Evolutionary conservation across 805 yeast genomes (phyloP).

Genomic region (Blastobotrys parvus): DNA sequence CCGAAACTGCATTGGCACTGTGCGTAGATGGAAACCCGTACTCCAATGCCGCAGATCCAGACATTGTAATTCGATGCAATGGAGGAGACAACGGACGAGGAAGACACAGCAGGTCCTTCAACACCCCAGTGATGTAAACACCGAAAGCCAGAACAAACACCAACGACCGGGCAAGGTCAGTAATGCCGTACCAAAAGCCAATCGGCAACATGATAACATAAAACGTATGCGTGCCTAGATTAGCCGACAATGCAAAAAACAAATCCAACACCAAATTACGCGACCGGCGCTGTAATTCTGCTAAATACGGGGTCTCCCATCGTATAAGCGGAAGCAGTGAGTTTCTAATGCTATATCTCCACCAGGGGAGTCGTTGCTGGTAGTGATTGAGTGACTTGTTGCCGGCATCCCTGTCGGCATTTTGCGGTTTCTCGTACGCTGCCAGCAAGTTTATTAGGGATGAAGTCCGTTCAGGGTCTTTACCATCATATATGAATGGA

Average conservation of each 20-base stretch:
- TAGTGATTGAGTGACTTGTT: slow-evolving; percentile 62
- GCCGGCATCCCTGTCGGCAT: slow-evolving; percentile 56
- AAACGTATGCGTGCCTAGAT: slow-evolving; percentile 87
- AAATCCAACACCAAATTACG: slow-evolving; percentile 50
- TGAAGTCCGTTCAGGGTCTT: slow-evolving; percentile 9
- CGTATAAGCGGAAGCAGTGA: slow-evolving; percentile 48
- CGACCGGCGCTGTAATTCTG: slow-evolving; percentile 41
- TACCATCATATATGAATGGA: slow-evolving; percentile 2
- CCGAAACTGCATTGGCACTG: slow-evolving; percentile 89
- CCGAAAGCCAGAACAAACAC: slow-evolving; percentile 59
- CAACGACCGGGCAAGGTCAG: slow-evolving; percentile 47
- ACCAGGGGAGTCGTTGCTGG: slow-evolving; percentile 45
- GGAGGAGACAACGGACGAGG: slow-evolving; percentile 96
- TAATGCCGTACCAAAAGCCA: slow-evolving; percentile 73
- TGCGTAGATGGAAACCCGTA: slow-evolving; percentile 95
- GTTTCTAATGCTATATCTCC: slow-evolving; percentile 38
- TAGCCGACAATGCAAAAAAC: slow-evolving; percentile 82
- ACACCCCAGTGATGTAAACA: slow-evolving; percentile 51
- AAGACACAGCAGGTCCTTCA: slow-evolving; percentile 78
- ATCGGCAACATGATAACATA: slow-evolving; percentile 83
- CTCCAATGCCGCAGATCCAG: slow-evolving; percentile 84
- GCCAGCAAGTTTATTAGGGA: slow-evolving; percentile 16
- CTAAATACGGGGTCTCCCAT: slow-evolving; percentile 55
- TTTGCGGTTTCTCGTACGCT: slow-evolving; percentile 20
- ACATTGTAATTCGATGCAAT: slow-evolving; percentile 76